These are phyloP conservation scores for Candida pseudoglaebosa DNA, from an alignment of 805 yeast species.

Conservation along the genomic window DNA sequence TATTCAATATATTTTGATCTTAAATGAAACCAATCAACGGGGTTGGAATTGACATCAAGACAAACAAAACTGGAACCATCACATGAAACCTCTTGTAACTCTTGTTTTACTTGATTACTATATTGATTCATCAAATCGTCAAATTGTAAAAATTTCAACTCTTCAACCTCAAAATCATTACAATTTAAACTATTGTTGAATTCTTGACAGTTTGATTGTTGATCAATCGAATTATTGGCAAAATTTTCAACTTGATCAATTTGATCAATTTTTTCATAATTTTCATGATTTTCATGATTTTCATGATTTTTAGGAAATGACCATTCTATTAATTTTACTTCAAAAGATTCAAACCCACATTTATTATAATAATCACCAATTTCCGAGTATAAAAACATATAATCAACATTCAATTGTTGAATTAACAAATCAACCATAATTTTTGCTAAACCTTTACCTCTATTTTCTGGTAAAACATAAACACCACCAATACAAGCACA, in stretches of 20 bases:
- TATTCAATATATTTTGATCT: slow-evolving; percentile 30
- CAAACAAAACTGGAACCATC: too few species aligned
- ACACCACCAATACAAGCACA: slow-evolving; percentile 43
- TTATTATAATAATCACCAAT: slow-evolving; percentile 40
- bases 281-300: too few species aligned
- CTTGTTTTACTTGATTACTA: slow-evolving; percentile 15
- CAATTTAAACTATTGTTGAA: too few species aligned
- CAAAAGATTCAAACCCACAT: slow-evolving; percentile 35
- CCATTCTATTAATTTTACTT: slow-evolving; percentile 26
- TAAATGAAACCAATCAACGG: slow-evolving; percentile 41
- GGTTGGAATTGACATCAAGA: slow-evolving; percentile 10
- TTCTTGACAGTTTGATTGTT: too few species aligned
- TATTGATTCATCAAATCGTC: slow-evolving; percentile 19
- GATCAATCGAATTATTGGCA: slow-evolving; percentile 13
- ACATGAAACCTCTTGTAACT: slow-evolving; percentile 12
- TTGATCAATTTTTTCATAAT: not conserved
- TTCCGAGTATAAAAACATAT: slow-evolving; percentile 38
- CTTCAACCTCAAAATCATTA: not conserved
- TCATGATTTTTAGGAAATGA: too few species aligned
- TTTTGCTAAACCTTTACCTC: slow-evolving; percentile 36
- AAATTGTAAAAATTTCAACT: slow-evolving; percentile 15
- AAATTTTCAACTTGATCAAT: not conserved
- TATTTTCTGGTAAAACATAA: slow-evolving; percentile 31
- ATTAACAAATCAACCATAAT: slow-evolving; percentile 38
- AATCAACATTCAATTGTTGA: slow-evolving; percentile 20